A percentile compares a stretch with the other conserved stretches of the same genome.
phyloP scores from a whole-genome alignment of 2,329 filamentous ascomycete genomes.

The Phaeophleospora eucalypticola region DNA sequence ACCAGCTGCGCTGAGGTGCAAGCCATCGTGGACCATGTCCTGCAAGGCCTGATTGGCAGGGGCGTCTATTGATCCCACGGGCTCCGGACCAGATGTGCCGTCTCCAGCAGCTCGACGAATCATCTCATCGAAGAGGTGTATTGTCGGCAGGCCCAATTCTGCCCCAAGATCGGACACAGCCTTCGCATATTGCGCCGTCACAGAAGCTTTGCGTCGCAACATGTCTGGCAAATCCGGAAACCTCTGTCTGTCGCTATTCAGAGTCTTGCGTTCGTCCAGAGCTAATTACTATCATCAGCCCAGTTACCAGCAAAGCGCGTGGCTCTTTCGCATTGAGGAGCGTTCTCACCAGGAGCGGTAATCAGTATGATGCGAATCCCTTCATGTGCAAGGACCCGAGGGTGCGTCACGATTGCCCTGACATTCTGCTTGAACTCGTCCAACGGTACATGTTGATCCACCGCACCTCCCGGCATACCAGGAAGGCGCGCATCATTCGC shows the following conservation, averaged over 20 bases:
- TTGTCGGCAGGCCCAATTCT: slow-evolving; percentile 55
- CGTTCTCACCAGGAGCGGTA: slow-evolving; percentile 67
- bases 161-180: slow-evolving; percentile 62
- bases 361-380: slow-evolving; percentile 68
- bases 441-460: slow-evolving; percentile 76
- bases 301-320: no score
- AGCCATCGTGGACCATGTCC: slow-evolving; percentile 53
- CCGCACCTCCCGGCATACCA: slow-evolving; percentile 50
- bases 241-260: slow-evolving; percentile 15
- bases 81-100: slow-evolving; percentile 31
- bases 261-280: slow-evolving; percentile 23
- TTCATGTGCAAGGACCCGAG: slow-evolving; percentile 63
- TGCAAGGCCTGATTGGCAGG: slow-evolving; percentile 54
- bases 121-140: slow-evolving; percentile 77
- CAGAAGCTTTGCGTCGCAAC: slow-evolving; percentile 53
- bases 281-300: slow-evolving; percentile 67
- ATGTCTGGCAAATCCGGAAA: slow-evolving; percentile 11
- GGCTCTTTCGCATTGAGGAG: no score
- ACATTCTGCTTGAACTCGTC: slow-evolving; percentile 71
- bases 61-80: slow-evolving; percentile 54
- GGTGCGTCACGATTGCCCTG: slow-evolving; percentile 66
- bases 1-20: slow-evolving; percentile 56
- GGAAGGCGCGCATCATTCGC: slow-evolving; percentile 82
- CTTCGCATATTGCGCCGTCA: slow-evolving; percentile 60
- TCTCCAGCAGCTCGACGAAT: slow-evolving; percentile 61